Evolutionary conservation across 78 protist genomes (phyloP), one percentile per base, ranked within the genome.

Genomic region (Dictyostelium capitatum): DNA sequence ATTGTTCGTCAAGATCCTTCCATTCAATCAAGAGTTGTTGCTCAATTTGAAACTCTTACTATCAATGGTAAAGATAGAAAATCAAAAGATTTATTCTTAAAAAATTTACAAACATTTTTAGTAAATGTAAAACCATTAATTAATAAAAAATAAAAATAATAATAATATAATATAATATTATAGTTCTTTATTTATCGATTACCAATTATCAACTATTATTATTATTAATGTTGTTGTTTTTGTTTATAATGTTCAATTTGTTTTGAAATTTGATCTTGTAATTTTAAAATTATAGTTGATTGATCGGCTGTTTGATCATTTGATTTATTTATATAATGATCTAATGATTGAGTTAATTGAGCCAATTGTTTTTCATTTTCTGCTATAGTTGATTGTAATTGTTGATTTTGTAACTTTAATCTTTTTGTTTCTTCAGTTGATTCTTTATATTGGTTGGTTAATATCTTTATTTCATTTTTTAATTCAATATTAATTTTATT

Each of bases 71-170:
- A 64, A 6, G 57, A 32, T 62, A 56, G 79, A 17, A 65, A 77
- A 28, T 32, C 81, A 51, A 84, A 64, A 75, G 83, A 74, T 17
- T 47, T 11, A n/a, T 87, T 74, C 23, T 15, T 30, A 5, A 56
- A 59, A 47, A 48, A 25, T 15, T 19, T 87, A 17, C 67, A 77
- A 78, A 28, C 19, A 8, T 77, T 87, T 30, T 23, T 87, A 15
- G 20, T 73, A 8, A 77, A 25, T 51, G 93, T 87, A 6, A 74
- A 77, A 51, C 83, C 93, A 59, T 67, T 87, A 50, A 28, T 87
- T 57, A 59, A 59, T 10, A 74, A 72, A 30, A 85, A 75, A 72
- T 85, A 85, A 85, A 25, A 25, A 10, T n/a, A 10, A 62, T 57
- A 57, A 57, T 57, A 53, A 56, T 56, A 19, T 20, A 17, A 54